Evolutionary conservation across 176 grass and related monocot genomes (phyloP).

Genomic region (Triticum timopheevii): DNA sequence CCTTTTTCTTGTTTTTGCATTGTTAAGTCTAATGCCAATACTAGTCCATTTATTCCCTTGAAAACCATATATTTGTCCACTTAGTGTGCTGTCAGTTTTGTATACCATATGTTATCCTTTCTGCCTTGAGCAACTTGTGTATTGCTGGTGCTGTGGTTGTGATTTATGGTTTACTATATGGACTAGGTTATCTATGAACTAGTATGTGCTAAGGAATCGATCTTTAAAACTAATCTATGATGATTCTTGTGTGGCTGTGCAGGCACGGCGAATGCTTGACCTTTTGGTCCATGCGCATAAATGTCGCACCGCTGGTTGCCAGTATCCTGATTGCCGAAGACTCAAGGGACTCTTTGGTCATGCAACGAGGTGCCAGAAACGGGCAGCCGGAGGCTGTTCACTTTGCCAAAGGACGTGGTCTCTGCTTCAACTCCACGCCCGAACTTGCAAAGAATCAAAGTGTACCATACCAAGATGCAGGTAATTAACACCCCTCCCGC

Average conservation of each 20-base stretch:
- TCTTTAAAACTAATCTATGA: not conserved
- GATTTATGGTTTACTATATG: constrained; percentile 17
- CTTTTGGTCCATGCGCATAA: constrained; percentile 41
- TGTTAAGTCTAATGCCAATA: constrained; percentile 19
- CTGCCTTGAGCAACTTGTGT: not conserved
- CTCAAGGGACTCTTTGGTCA: constrained; percentile 60
- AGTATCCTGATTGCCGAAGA: constrained; percentile 45
- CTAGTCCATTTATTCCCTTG: not conserved
- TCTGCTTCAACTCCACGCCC: constrained; percentile 56
- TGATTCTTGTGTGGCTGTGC: constrained; percentile 26
- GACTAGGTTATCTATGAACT: not conserved
- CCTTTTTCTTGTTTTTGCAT: not conserved
- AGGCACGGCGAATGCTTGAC: constrained; percentile 41
- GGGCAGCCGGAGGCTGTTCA: constrained; percentile 47
- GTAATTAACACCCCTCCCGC: constrained; percentile 24
- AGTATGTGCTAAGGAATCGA: not conserved
- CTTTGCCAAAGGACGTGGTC: constrained; percentile 48
- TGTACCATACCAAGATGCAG: constrained; percentile 79
- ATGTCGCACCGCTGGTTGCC: constrained; percentile 31
- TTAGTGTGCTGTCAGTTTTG: not conserved
- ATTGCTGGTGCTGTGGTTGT: not conserved
- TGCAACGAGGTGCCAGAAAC: constrained; percentile 30
- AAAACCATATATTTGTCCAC: not conserved
- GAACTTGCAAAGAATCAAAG: constrained; percentile 61
- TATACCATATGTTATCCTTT: constrained; percentile 3